A percentile compares a stretch with the other conserved stretches of the same genome.
These are phyloP conservation scores for Vitis riparia DNA, from an alignment of 164 flowering plant species.

Conservation along the genomic window DNA sequence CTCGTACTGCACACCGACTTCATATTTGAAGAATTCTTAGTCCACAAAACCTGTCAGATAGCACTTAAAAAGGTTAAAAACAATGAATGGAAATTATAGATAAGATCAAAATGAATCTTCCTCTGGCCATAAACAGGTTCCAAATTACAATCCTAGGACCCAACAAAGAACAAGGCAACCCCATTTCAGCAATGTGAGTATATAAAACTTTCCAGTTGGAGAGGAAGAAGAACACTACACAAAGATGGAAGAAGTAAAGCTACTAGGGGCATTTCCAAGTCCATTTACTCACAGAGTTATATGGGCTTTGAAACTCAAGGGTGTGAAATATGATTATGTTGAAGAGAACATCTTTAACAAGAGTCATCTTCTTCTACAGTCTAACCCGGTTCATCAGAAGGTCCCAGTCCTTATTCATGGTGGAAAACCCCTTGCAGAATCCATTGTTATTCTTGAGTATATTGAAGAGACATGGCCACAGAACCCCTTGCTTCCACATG, in stretches of 20 bases:
- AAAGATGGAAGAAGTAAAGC: background rate
- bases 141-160: too few species aligned
- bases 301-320: constrained; percentile 14
- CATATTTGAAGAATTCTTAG: too few species aligned
- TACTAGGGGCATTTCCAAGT: background rate
- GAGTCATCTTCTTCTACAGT: constrained; percentile 10
- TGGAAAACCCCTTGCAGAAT: constrained; percentile 12
- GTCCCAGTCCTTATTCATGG: constrained; percentile 11
- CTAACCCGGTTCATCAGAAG: constrained; percentile 16
- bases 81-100: too few species aligned
- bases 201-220: too few species aligned
- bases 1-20: too few species aligned
- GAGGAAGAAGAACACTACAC: background rate
- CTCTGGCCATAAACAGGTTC: too few species aligned
- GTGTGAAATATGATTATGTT: constrained; percentile 22
- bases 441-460: constrained; percentile 17
- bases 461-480: constrained; percentile 24
- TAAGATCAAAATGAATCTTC: too few species aligned
- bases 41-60: too few species aligned
- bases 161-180: too few species aligned
- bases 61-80: too few species aligned
- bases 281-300: background rate
- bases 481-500: constrained; percentile 17
- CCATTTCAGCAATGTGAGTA: too few species aligned
- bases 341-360: constrained; percentile 22